These are phyloP conservation scores for Fallopia convolvulus DNA, from an alignment of 148 eudicot species.

Conservation along the genomic window DNA sequence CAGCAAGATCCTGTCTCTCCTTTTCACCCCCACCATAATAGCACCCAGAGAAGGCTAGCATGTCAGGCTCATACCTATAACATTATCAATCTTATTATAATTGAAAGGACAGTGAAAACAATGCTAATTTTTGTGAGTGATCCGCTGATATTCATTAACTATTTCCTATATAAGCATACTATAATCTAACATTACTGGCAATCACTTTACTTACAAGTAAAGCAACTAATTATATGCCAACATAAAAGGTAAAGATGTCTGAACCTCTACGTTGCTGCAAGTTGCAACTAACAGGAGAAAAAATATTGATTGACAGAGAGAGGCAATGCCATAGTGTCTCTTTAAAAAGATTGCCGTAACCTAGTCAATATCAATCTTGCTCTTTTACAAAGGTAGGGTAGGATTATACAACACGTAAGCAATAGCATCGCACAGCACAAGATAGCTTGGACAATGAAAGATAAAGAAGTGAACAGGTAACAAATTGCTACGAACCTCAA, in stretches of 20 bases:
- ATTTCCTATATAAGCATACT: not conserved
- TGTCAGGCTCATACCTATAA: conserved; percentile 94
- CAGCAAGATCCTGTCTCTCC: conserved; percentile 79
- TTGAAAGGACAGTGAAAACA: not conserved
- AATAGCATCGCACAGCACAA: not conserved
- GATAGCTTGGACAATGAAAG: not conserved
- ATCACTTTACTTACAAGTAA: not conserved
- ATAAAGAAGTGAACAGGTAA: not conserved
- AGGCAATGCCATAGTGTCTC: not conserved
- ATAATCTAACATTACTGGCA: not conserved
- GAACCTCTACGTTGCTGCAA: not conserved
- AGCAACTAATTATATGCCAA: not conserved
- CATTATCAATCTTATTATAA: not conserved
- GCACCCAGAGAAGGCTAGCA: conserved; percentile 99
- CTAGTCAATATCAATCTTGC: not conserved
- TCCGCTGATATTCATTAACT: not conserved
- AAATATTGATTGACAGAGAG: not conserved
- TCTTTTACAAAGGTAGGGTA: not conserved
- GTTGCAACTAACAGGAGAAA: not conserved
- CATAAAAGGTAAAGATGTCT: not conserved
- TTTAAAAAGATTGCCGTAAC: not conserved
- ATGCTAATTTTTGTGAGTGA: not conserved
- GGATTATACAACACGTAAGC: not conserved
- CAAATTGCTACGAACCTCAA: conserved; percentile 44
- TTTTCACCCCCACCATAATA: conserved; percentile 98